Evolutionary conservation across 495 filamentous ascomycete species (phyloP).

Genomic region (Penicillium pancosmium): DNA sequence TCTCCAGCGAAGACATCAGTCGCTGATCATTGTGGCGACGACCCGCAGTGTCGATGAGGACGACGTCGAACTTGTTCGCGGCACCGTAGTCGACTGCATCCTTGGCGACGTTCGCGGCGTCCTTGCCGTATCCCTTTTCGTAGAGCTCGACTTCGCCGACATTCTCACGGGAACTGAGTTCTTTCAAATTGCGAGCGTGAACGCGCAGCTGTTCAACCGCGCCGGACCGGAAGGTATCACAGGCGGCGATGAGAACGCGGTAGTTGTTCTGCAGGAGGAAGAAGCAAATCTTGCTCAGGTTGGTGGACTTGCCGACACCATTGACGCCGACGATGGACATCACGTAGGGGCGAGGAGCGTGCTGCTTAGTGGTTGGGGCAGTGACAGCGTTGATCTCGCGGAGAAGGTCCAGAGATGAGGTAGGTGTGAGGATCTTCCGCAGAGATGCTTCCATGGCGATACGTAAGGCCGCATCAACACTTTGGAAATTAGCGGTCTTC

Average conservation of each 20-base stretch:
- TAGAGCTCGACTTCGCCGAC: constrained; percentile 83
- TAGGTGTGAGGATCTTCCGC: constrained; percentile 92
- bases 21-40: constrained; percentile 93
- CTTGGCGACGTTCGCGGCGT: constrained; percentile 92
- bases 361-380: constrained; percentile 52
- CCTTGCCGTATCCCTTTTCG: constrained; percentile 96
- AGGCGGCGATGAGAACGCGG: constrained; percentile 91
- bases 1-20: constrained; percentile 92
- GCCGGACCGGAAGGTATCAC: constrained; percentile 96
- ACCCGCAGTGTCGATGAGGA: constrained; percentile 95
- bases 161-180: constrained; percentile 78
- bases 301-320: constrained; percentile 96
- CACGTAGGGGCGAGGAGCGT: constrained; percentile 80
- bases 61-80: constrained; percentile 80
- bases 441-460: constrained; percentile 87
- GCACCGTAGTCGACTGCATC: constrained; percentile 84
- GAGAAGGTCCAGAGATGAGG: constrained; percentile 88
- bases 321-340: constrained; percentile 98
- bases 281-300: constrained; percentile 94
- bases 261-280: constrained; percentile 97
- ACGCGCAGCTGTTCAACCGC: constrained; percentile 96
- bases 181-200: constrained; percentile 86
- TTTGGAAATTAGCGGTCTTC: constrained; percentile 92
- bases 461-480: constrained; percentile 80
- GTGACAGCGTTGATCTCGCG: constrained; percentile 86